phyloP scores from a whole-genome alignment of 2,329 filamentous ascomycete species.

The Thelonectria olida region DNA sequence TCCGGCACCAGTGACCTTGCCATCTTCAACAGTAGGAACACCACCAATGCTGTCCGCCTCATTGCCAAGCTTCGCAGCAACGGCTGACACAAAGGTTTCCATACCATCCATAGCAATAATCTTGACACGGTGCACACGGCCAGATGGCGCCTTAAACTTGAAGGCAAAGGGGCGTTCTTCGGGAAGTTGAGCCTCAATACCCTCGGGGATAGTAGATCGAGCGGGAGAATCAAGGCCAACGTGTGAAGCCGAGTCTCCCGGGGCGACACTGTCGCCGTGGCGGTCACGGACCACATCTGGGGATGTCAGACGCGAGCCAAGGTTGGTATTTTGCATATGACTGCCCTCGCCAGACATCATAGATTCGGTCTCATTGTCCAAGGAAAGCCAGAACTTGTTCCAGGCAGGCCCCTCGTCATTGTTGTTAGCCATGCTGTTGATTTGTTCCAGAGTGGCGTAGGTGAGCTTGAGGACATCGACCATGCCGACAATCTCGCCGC shows the following conservation, averaged over 20 bases:
- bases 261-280: slow-evolving; percentile 83
- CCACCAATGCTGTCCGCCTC: slow-evolving; percentile 89
- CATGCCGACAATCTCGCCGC: slow-evolving; percentile 98
- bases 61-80: slow-evolving; percentile 83
- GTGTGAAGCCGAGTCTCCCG: slow-evolving; percentile 94
- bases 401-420: slow-evolving; percentile 96
- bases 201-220: slow-evolving; percentile 67
- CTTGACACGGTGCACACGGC: slow-evolving; percentile 91
- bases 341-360: slow-evolving; percentile 93
- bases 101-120: slow-evolving; percentile 84
- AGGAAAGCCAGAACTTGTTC: slow-evolving; percentile 99
- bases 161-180: slow-evolving; percentile 90
- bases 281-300: slow-evolving; percentile 79
- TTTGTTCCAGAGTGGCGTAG: slow-evolving; percentile 96
- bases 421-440: slow-evolving; percentile 90
- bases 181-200: slow-evolving; percentile 60
- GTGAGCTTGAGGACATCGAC: slow-evolving; percentile 98
- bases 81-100: slow-evolving; percentile 77
- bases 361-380: slow-evolving; percentile 94
- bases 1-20: slow-evolving; percentile 77
- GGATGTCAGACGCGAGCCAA: slow-evolving; percentile 79
- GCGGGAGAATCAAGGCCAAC: slow-evolving; percentile 82
- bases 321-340: slow-evolving; percentile 71
- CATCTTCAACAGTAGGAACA: slow-evolving; percentile 78
- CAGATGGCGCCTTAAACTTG: slow-evolving; percentile 98